Percentiles rank a stretch among this genome's conserved stretches.
phyloP scores from a whole-genome alignment of 495 filamentous ascomycete genomes.

The Amphirosellinia nigrospora region DNA sequence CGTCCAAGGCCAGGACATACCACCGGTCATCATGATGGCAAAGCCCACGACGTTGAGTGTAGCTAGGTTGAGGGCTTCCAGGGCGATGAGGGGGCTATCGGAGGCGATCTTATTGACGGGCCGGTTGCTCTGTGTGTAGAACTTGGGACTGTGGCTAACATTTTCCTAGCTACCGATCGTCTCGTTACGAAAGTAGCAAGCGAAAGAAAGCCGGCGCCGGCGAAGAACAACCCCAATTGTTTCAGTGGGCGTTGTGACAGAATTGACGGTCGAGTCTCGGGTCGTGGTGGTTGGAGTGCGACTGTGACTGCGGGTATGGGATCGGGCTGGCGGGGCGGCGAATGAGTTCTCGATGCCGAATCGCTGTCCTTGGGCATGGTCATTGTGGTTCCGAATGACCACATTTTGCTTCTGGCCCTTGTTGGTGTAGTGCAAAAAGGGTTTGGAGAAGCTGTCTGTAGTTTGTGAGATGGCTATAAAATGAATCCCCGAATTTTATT shows the following conservation, averaged over 20 bases:
- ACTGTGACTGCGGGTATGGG: conserved; percentile 23
- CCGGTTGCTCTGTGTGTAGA: conserved; percentile 67
- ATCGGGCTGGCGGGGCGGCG: conserved; percentile 13
- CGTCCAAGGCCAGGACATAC: conserved; percentile 71
- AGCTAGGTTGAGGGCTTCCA: conserved; percentile 82
- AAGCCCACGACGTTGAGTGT: conserved; percentile 79
- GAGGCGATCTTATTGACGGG: conserved; percentile 28
- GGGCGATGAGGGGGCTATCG: conserved; percentile 60
- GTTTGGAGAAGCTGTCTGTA: neutral
- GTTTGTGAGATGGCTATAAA: too few relatives aligned
- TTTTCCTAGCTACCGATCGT: conserved; percentile 65
- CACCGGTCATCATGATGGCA: conserved; percentile 71
- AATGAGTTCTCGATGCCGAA: conserved; percentile 20
- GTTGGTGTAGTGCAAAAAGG: neutral
- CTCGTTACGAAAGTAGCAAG: conserved; percentile 74
- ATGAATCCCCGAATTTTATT: neutral
- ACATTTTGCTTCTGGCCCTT: conserved; percentile 27
- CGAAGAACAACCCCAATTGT: conserved; percentile 67
- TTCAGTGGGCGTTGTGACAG: conserved; percentile 49
- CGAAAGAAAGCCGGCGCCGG: conserved; percentile 73
- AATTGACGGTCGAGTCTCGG: conserved; percentile 26
- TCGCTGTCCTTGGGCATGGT: conserved; percentile 41
- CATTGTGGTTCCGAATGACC: conserved; percentile 44
- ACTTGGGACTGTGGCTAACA: conserved; percentile 63
- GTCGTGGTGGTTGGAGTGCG: neutral